phyloP scores from a whole-genome alignment of 495 filamentous ascomycete genomes.

The Neurospora sublineolata region DNA sequence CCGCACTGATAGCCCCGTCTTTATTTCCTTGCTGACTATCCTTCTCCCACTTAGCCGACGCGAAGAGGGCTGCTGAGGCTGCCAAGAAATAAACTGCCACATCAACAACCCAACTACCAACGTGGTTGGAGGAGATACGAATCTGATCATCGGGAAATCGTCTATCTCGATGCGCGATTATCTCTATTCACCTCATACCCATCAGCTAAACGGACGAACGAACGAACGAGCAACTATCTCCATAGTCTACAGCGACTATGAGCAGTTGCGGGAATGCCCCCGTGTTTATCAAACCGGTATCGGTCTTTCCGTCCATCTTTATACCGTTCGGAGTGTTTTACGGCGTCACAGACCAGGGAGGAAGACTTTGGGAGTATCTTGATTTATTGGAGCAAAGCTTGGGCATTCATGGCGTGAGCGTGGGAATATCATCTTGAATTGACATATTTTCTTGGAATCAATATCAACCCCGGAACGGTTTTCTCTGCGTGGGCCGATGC shows the following conservation, averaged over 20 bases:
- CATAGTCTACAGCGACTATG: not conserved
- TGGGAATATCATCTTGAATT: not conserved
- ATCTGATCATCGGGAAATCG: not conserved
- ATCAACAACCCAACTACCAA: slow-evolving; percentile 1
- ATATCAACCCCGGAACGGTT: not conserved
- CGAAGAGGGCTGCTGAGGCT: slow-evolving; percentile 33
- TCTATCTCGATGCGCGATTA: not conserved
- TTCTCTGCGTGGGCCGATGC: not conserved
- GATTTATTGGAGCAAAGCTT: not conserved
- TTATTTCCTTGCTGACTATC: not conserved
- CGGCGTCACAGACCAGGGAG: not conserved
- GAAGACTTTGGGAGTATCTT: not conserved
- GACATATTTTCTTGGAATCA: not conserved
- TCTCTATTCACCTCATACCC: not conserved
- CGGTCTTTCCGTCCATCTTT: not conserved
- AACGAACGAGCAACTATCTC: not conserved
- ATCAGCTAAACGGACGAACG: not conserved
- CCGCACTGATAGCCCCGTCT: not conserved
- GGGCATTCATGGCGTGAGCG: not conserved
- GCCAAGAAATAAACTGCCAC: slow-evolving; percentile 22
- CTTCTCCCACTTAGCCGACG: slow-evolving; percentile 30
- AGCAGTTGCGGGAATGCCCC: not conserved
- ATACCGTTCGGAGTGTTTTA: not conserved
- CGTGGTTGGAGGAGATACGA: not conserved
- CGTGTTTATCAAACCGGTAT: not conserved